Conservation (phyloP, 345 rosid species). For the Syzygium oleosum region DNA sequence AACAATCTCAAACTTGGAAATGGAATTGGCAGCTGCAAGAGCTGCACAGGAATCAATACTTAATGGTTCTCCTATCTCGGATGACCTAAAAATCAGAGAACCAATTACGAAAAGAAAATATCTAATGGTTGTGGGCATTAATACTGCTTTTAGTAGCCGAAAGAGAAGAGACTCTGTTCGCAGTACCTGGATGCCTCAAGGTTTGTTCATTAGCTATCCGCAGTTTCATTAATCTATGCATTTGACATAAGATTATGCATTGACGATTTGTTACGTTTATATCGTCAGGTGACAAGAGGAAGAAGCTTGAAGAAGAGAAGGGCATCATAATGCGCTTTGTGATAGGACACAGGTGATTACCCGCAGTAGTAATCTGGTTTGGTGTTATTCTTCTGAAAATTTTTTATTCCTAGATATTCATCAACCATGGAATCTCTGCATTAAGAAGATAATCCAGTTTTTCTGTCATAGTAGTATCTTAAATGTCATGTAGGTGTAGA, state of each 20-base stretch:
- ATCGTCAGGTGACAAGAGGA: conserved; percentile 62
- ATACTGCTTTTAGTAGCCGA: conserved; percentile 94
- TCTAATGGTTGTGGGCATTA: conserved; percentile 84
- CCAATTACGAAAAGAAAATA: conserved; percentile 52
- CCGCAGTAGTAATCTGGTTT: not conserved
- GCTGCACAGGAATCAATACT: conserved; percentile 77
- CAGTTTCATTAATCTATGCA: not conserved
- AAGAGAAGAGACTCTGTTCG: conserved; percentile 94
- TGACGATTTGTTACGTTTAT: not conserved
- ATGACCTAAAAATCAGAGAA: conserved; percentile 34
- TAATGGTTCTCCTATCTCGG: conserved; percentile 74
- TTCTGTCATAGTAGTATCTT: not conserved
- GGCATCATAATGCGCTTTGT: conserved; percentile 94
- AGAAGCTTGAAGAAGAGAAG: conserved; percentile 93
- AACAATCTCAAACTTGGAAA: conserved; percentile 72
- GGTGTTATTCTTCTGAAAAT: not conserved
- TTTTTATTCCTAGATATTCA: not conserved
- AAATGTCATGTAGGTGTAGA: not conserved
- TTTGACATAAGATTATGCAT: not conserved
- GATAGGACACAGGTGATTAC: conserved; percentile 83
- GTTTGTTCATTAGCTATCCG: conserved; percentile 23
- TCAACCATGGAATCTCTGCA: not conserved
- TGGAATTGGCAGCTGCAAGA: conserved; percentile 83
- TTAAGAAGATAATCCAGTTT: not conserved
- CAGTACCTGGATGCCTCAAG: conserved; percentile 97